Conservation (phyloP, 2,329 filamentous ascomycete species). For the Penicillium frequentans region DNA sequence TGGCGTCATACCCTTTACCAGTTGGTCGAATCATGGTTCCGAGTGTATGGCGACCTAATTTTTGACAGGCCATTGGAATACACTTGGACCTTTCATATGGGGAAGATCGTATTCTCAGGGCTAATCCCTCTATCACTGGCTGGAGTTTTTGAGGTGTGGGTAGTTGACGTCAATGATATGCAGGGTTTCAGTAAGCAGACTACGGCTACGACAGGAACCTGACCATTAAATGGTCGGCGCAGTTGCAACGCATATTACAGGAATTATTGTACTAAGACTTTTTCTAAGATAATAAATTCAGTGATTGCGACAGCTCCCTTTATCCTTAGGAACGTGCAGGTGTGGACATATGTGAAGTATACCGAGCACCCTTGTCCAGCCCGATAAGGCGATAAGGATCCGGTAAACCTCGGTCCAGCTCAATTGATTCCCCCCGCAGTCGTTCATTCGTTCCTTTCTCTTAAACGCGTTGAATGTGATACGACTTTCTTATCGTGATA, state of each 20-base stretch:
- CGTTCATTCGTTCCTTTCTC: conserved; percentile 7
- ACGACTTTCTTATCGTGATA: neutral
- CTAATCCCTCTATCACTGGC: neutral
- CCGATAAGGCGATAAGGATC: neutral
- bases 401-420: conserved; percentile 1
- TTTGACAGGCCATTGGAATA: neutral
- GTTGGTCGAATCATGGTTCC: neutral
- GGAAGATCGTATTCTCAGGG: neutral
- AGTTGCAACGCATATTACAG: no score
- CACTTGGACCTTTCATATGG: neutral
- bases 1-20: neutral
- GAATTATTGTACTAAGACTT: no score
- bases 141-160: neutral
- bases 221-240: neutral
- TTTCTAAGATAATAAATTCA: no score
- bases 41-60: neutral
- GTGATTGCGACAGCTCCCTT: no score
- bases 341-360: no score
- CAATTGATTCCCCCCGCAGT: conserved; percentile 25
- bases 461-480: neutral
- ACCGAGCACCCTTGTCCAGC: neutral
- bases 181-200: neutral
- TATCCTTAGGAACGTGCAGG: no score
- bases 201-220: neutral
- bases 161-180: conserved; percentile 3